A percentile compares a stretch with the other conserved stretches of the same genome.
These are phyloP conservation scores for Peniophora sp. DNA, from an alignment of 1,284 basidiomycete genomes.

Conservation along the genomic window DNA sequence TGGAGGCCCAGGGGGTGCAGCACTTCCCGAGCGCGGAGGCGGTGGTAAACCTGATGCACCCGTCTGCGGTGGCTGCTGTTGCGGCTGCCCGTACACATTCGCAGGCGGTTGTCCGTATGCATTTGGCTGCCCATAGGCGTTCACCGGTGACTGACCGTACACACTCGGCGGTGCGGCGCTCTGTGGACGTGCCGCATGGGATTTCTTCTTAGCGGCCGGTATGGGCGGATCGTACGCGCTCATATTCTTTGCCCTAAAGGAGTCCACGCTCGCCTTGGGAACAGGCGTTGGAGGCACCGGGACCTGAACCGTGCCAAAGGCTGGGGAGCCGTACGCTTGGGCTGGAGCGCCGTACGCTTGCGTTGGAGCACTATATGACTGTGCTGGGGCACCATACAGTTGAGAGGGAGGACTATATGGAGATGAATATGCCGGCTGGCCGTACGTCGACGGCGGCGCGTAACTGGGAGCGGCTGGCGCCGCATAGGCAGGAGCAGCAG, in stretches of 20 bases:
- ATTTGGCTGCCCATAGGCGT: conserved; percentile 10
- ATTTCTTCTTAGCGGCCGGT: conserved; percentile 35
- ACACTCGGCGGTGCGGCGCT: conserved; percentile 19
- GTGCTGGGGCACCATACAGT: conserved; percentile 2
- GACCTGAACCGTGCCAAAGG: neutral
- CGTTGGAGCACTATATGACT: conserved; percentile 3
- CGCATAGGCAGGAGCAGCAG: neutral
- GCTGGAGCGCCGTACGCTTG: neutral
- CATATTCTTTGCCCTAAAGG: conserved; percentile 51
- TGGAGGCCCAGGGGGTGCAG: neutral
- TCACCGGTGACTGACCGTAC: conserved; percentile 2
- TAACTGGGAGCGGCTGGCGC: neutral
- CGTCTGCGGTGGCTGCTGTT: neutral
- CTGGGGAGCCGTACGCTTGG: neutral
- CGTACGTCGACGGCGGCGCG: neutral
- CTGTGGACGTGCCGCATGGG: conserved; percentile 20
- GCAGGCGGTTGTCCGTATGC: conserved; percentile 15
- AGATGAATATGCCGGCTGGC: neutral
- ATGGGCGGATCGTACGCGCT: conserved; percentile 81
- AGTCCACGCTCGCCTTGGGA: conserved; percentile 23
- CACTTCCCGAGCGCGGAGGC: neutral
- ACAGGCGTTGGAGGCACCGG: conserved; percentile 23
- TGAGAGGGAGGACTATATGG: neutral
- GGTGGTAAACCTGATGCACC: neutral
- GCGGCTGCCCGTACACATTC: conserved; percentile 16